A percentile compares a stretch with the other conserved stretches of the same genome.
Conservation (phyloP, 2,329 filamentous ascomycete genomes). For the Sporothrix schenckii region DNA sequence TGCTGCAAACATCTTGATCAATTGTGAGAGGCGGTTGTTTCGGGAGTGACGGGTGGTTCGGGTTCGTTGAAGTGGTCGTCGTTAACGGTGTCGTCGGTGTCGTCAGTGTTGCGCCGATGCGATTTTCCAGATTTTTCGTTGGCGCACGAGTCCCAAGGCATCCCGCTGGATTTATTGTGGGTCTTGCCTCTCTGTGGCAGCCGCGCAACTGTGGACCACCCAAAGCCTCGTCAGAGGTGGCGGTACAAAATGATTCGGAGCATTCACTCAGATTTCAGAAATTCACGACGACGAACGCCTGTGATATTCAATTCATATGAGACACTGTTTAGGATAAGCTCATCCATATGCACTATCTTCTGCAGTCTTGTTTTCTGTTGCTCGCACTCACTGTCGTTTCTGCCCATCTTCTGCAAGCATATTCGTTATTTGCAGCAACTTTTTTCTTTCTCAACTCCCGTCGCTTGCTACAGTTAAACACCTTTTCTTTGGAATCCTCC, state of each 20-base stretch:
- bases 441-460: too few species aligned
- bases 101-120: slow-evolving; percentile 6
- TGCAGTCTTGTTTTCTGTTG: too few species aligned
- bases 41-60: background rate
- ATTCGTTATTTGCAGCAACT: too few species aligned
- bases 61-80: background rate
- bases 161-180: slow-evolving; percentile 22
- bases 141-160: background rate
- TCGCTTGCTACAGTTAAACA: too few species aligned
- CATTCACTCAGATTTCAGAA: too few species aligned
- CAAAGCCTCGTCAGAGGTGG: background rate
- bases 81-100: background rate
- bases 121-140: slow-evolving; percentile 10
- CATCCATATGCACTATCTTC: too few species aligned
- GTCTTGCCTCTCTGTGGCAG: background rate
- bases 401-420: too few species aligned
- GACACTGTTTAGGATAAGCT: too few species aligned
- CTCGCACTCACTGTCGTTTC: too few species aligned
- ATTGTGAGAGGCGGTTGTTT: background rate
- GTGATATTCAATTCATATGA: too few species aligned
- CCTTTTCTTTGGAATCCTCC: too few species aligned
- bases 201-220: slow-evolving; percentile 22
- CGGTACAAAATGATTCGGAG: too few species aligned
- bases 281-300: background rate
- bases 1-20: slow-evolving; percentile 64